A percentile compares a stretch with the other conserved stretches of the same genome.
phyloP scores from a whole-genome alignment of 169 alveolate genomes.

The Plasmodium vinckei region DNA sequence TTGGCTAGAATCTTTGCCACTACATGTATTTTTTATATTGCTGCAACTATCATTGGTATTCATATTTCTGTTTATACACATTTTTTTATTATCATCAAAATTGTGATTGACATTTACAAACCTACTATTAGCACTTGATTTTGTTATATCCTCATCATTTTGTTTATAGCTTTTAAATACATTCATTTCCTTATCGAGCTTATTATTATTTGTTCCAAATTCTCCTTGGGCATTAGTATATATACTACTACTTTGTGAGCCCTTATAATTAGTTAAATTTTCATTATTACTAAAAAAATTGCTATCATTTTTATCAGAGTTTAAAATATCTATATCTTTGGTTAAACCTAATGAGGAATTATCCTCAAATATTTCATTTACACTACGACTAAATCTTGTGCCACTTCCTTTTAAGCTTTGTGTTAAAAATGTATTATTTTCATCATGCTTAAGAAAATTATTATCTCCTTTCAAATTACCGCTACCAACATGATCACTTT shows the following conservation, averaged over 20 bases:
- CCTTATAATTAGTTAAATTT: no score
- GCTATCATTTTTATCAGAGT: background rate
- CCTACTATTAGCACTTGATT: no score
- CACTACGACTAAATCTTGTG: constrained; percentile 23
- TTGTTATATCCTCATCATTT: no score
- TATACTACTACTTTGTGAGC: no score
- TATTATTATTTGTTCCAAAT: no score
- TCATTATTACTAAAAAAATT: background rate
- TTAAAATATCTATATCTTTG: constrained; percentile 4
- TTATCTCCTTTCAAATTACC: background rate
- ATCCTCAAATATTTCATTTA: constrained; percentile 30
- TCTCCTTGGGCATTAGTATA: no score
- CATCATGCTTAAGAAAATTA: background rate
- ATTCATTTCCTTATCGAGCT: no score
- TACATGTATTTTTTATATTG: background rate
- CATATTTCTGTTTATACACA: background rate
- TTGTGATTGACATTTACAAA: no score
- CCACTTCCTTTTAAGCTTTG: constrained; percentile 10
- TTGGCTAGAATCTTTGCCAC: no score
- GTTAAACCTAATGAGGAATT: background rate
- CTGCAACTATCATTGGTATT: background rate
- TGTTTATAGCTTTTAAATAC: no score
- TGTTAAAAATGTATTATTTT: constrained; percentile 3
- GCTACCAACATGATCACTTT: background rate
- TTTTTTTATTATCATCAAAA: no score